Base-by-base conservation (phyloP, 352 stramenopile species). In the Pythium chondricola region DNA sequence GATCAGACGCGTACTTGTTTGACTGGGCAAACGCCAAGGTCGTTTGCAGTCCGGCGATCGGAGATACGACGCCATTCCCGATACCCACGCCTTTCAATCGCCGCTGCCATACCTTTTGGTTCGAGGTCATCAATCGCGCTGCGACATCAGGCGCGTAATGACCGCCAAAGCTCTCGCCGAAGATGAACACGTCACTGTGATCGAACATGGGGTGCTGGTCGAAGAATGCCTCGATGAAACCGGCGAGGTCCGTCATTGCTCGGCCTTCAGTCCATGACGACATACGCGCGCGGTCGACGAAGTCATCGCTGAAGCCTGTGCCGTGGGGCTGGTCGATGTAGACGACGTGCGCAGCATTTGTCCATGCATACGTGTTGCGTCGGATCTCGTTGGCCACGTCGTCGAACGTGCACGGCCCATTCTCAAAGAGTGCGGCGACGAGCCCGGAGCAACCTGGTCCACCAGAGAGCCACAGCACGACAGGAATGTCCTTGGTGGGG, bases 391-490 rank as follows among this genome's bases (percentile, higher is more conserved):
- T 50, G 4, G 62, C 31, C 24, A 86, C 76, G 35, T 90, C 74
- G 46, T 88, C 75, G 47, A 88, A 88, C 17, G 58, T 84, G 58
- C 96, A 99, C 26, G 96, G 96, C 6, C 96, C 96, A 65, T 98
- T 97, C 59, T 99, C 96, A 20, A 93, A 95, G 2, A 98, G 65
- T 3, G 98, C 66, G 0, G 79, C 96, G 22, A 98, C 69, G 11
- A 95, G 71, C 7, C 86, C 95, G 5, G 88, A 98, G 73, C 96
- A 99, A 1, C 95, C 95, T 9, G 96, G 95, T 14, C 95, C 96
- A 25, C 96, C 95, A 7, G 92, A 98, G 6, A 99, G 71, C 96
- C 96, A 99, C 7, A 99, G 54, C 9, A 99, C 76, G 21, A 99
- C 74, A 0, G 96, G 96, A 17, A 65, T 54, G 3, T 52, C 48